phyloP scores from a whole-genome alignment of 129 eudicot species.

The Pseudognaphalium luteoalbum region DNA sequence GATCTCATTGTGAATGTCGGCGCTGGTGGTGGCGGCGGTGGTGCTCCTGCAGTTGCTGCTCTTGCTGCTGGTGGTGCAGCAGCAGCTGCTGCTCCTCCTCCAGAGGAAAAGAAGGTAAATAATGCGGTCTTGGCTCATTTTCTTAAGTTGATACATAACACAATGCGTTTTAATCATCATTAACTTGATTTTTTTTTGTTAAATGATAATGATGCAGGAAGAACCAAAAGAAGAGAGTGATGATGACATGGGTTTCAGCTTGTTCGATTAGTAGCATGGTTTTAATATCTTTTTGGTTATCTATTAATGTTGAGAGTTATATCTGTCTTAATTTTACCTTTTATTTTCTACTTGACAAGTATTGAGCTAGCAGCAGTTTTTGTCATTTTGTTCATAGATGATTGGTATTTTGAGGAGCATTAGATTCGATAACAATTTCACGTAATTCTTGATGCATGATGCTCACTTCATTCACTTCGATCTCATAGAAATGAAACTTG shows the following conservation, averaged over 20 bases:
- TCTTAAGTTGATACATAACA: not conserved
- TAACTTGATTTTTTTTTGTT: too few relatives aligned
- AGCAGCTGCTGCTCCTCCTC: constrained; percentile 38
- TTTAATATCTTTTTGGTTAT: not conserved
- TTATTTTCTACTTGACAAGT: constrained; percentile 8
- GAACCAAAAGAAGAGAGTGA: constrained; percentile 68
- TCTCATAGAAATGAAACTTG: too few relatives aligned
- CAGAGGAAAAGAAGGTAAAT: constrained; percentile 49
- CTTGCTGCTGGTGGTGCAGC: constrained; percentile 43
- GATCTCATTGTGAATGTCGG: constrained; percentile 55
- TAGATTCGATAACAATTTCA: too few relatives aligned
- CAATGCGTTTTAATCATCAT: not conserved
- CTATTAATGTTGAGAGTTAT: not conserved
- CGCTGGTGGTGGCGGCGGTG: constrained; percentile 56
- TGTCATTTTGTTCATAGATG: too few relatives aligned
- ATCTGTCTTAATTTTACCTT: not conserved
- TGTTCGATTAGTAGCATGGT: constrained; percentile 42
- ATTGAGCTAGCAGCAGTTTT: not conserved
- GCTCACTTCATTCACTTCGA: too few relatives aligned
- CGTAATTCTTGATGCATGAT: too few relatives aligned
- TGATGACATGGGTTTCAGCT: constrained; percentile 63
- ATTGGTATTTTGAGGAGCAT: too few relatives aligned
- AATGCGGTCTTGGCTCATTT: not conserved
- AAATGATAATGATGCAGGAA: constrained; percentile 39
- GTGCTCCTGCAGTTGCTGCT: constrained; percentile 38